Evolutionary conservation across 257 asterid genomes (phyloP).

Genomic region (Knoxia roxburghii): DNA sequence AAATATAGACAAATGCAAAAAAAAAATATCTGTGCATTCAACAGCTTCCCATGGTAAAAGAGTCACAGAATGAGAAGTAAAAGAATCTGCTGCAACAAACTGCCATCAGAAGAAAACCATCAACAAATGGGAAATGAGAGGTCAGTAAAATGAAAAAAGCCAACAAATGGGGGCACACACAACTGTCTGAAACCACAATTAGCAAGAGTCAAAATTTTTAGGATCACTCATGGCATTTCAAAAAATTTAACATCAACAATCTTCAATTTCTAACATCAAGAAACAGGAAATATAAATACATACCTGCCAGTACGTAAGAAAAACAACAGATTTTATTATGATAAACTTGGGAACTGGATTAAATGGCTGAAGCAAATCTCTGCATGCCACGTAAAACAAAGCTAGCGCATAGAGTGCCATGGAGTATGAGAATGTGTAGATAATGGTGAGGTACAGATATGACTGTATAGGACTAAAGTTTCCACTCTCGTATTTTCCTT

Average conservation of each 20-base stretch:
- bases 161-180: neutral
- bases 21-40: no score
- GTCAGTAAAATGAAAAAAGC: neutral
- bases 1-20: neutral
- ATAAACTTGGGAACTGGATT: conserved; percentile 96
- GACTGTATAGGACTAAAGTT: conserved; percentile 83
- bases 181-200: neutral
- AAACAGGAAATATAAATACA: neutral
- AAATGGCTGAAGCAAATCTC: conserved; percentile 90
- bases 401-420: conserved; percentile 90
- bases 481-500: conserved; percentile 89
- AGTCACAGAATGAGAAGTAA: neutral
- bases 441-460: conserved; percentile 89
- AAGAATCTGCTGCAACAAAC: neutral
- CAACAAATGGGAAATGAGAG: neutral
- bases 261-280: neutral
- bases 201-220: neutral
- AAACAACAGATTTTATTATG: conserved; percentile 92
- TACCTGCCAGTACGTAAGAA: conserved; percentile 99
- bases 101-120: neutral
- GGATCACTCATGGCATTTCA: neutral
- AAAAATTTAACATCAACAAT: neutral
- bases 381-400: conserved; percentile 92
- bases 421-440: conserved; percentile 89
- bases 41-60: neutral